Conservation (phyloP, 139 green algal species). For the Zygnema circumcarinatum region DNA sequence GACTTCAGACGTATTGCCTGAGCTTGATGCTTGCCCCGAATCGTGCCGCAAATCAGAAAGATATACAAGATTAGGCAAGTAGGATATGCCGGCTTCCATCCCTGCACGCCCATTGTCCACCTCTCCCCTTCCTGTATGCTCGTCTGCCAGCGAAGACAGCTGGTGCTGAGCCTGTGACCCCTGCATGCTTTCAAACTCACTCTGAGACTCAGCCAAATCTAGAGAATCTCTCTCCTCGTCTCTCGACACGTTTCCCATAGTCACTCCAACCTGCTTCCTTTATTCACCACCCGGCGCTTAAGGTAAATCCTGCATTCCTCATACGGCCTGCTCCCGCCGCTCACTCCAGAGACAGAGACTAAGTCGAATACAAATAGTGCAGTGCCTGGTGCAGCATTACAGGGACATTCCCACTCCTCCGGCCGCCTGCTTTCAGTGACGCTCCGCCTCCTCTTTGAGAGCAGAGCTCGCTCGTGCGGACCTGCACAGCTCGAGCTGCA, state of each 20-base stretch:
- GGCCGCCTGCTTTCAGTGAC: not conserved
- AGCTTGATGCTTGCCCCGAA: not conserved
- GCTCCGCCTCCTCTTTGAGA: not conserved
- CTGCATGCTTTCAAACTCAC: not conserved
- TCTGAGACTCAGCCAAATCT: not conserved
- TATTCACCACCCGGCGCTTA: not conserved
- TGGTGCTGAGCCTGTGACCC: not conserved
- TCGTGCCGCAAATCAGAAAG: slow-evolving; percentile 11
- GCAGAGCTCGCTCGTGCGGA: too few species aligned
- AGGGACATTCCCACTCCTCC: not conserved
- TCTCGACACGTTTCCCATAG: not conserved
- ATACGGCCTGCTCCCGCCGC: not conserved
- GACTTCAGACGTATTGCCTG: not conserved
- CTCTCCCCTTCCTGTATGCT: not conserved
- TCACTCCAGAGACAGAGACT: not conserved
- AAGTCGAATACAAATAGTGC: not conserved
- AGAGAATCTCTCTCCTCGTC: not conserved
- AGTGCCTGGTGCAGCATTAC: not conserved
- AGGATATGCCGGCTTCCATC: not conserved
- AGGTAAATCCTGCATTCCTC: not conserved
- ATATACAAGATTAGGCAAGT: slow-evolving; percentile 23
- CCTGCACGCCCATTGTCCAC: not conserved
- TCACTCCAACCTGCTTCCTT: not conserved
- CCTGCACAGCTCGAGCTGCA: too few species aligned
- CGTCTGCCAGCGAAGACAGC: not conserved